Conservation (phyloP, 177 flowering plant genomes). For the Vitis hybrid region DNA sequence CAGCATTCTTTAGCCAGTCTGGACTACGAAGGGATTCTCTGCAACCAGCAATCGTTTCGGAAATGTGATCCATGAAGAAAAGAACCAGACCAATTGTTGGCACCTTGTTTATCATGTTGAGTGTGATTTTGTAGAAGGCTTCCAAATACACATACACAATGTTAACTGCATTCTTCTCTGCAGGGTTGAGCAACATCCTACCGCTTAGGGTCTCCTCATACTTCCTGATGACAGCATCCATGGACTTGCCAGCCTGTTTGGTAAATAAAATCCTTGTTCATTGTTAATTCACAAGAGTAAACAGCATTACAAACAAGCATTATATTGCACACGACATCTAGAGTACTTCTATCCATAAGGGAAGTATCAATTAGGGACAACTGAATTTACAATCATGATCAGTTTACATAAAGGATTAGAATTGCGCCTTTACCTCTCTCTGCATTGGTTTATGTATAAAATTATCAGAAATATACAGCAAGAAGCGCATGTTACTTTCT, state of each 20-base stretch:
- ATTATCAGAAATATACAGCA: too few relatives aligned
- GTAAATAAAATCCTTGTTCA: slow-evolving; percentile 9
- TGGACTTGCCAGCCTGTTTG: slow-evolving; percentile 73
- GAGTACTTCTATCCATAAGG: too few relatives aligned
- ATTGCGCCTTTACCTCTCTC: too few relatives aligned
- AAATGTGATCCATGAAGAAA: slow-evolving; percentile 93
- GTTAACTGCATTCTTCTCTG: slow-evolving; percentile 64
- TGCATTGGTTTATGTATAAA: too few relatives aligned
- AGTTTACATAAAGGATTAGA: too few relatives aligned
- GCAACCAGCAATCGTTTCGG: slow-evolving; percentile 66
- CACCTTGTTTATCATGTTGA: slow-evolving; percentile 66
- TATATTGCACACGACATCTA: too few relatives aligned
- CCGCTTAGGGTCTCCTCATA: slow-evolving; percentile 54
- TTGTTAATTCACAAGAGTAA: not conserved
- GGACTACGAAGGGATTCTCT: slow-evolving; percentile 69
- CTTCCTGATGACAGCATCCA: slow-evolving; percentile 77
- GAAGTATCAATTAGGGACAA: too few relatives aligned
- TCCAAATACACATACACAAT: slow-evolving; percentile 66
- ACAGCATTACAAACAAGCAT: too few relatives aligned
- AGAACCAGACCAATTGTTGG: slow-evolving; percentile 79
- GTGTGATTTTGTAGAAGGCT: slow-evolving; percentile 86
- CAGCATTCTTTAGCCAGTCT: slow-evolving; percentile 78
- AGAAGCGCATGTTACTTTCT: too few relatives aligned
- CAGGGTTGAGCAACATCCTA: slow-evolving; percentile 48
- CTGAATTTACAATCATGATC: too few relatives aligned